Evolutionary conservation across 345 rosid genomes (phyloP), one percentile per base, ranked within the genome.

Genomic region (Gossypium turneri): DNA sequence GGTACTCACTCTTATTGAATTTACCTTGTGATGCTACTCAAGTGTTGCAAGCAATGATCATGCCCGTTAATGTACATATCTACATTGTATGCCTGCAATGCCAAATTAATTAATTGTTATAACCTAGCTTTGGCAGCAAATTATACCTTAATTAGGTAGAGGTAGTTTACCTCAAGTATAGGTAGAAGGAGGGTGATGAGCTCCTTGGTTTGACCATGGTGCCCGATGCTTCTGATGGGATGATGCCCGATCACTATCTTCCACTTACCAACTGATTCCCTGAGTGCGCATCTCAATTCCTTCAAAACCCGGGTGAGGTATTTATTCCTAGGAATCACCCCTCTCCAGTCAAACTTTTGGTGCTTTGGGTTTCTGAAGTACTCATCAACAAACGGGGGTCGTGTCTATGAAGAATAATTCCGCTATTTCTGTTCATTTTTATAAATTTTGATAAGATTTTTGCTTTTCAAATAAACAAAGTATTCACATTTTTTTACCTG

Each of bases 221-320:
- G 90, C 17, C 92, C 88, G 61, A 84, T 84, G 75, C 95, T 92
- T 80, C 87, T 78, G 68, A 92, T 85, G 2, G 94, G 80, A 67
- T 92, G 95, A 64, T 90, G 97, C 2, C 95, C 97, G 0, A 92
- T 86, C 0, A 89, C 95, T 62, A 92, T 84, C 80, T 89, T 92
- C 97, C 95, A 92, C 2, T 77, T 85, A 0, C 94, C 94, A 4
- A 66, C 76, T 1, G 95, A 89, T 6, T 73, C 70, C 68, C 74
- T 79, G 12, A 92, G 67, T 0, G 94, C 82, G 13, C 58, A 75
- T 29, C 82, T 75, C 47, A 92, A 68, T 41, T 92, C 89, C 87
- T 81, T 59, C 12, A 85, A 72, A 0, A 89, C 79, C 20, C 65
- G 57, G 0, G 79, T 64, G 22, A 88, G 78, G 75, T 92, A 92